Base-by-base conservation (phyloP, 768 basidiomycete species). In the Tylopilus felleus region DNA sequence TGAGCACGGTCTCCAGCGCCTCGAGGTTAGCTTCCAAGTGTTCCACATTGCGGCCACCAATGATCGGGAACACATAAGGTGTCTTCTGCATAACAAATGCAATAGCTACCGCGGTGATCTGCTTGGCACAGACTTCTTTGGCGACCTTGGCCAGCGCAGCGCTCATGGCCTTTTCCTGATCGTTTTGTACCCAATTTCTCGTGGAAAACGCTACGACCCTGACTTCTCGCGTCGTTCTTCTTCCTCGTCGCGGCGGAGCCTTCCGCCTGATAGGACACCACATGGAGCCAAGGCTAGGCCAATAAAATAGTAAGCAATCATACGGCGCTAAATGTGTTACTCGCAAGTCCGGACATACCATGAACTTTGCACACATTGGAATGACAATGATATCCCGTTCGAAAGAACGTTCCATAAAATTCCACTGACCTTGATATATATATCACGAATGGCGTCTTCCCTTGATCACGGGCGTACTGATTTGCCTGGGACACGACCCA, bases 381-480 rank as follows among this genome's bases (percentile, higher is more conserved):
- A 78, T 65, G n/a, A n/a, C n/a, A n/a, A n/a, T n/a, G 53, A 79
- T 73, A 10, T 79, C 77, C 5, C 76, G 70, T 58, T 79, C 78
- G 44, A 79, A 65, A 35, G 75, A 72, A 28, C 78, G 67, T 4
- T 66, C 39, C 42, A 73, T 55, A 14, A 69, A 48, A 47, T 59
- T 68, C 73, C 68, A 73, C 9, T 39, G 29, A 16, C 75, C 78
- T 60, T 75, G 77, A n/a, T n/a, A n/a, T n/a, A 59, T 78, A 80
- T 39, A 80, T 65, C 33, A 71, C 71, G 55, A 80, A 80, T 8
- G 74, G 77, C 13, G 75, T 67, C 59, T 76, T 69, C 2, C 73
- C 77, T 14, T 79, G 71, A 39, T 67, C 64, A 4, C 68, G 59
- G 8, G 76, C 76, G 43, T 76, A 77, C 47, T 74, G 70, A 59